These are phyloP conservation scores for Suillus brevipes DNA, from an alignment of 768 basidiomycete species.

Conservation along the genomic window DNA sequence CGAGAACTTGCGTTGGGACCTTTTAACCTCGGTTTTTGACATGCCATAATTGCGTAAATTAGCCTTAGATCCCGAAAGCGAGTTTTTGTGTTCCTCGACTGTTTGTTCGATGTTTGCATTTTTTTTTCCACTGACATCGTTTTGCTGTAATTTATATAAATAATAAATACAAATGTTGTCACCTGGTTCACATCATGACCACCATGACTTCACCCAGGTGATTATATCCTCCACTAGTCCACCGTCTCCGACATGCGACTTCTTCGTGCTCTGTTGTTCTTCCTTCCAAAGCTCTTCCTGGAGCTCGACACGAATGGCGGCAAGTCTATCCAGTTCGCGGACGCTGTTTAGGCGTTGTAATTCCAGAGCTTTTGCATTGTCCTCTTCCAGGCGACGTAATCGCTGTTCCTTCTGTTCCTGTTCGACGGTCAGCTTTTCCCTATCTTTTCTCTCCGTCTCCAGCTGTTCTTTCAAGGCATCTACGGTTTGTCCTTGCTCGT, in stretches of 20 bases:
- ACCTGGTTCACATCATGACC: background rate
- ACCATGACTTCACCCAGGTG: background rate
- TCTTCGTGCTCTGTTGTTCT: background rate
- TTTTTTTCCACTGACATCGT: no score
- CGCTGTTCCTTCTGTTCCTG: slow-evolving; percentile 6
- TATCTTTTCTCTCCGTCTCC: slow-evolving; percentile 1
- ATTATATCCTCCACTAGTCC: background rate
- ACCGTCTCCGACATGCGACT: background rate
- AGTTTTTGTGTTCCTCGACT: no score
- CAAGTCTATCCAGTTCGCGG: background rate
- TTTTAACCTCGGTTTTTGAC: no score
- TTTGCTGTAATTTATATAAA: background rate
- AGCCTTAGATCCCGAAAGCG: no score
- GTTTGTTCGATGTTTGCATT: no score
- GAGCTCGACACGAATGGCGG: background rate
- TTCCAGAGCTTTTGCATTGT: background rate
- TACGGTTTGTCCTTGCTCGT: background rate
- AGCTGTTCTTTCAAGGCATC: slow-evolving; percentile 1
- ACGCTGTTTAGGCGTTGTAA: background rate
- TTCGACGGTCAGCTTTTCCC: background rate
- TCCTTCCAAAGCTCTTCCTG: background rate
- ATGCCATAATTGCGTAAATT: no score
- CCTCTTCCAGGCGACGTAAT: background rate
- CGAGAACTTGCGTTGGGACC: no score
- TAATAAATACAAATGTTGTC: background rate